Evolutionary conservation across 257 asterid genomes (phyloP), one percentile per base, ranked within the genome.

Genomic region (Fraxinus pennsylvanica): DNA sequence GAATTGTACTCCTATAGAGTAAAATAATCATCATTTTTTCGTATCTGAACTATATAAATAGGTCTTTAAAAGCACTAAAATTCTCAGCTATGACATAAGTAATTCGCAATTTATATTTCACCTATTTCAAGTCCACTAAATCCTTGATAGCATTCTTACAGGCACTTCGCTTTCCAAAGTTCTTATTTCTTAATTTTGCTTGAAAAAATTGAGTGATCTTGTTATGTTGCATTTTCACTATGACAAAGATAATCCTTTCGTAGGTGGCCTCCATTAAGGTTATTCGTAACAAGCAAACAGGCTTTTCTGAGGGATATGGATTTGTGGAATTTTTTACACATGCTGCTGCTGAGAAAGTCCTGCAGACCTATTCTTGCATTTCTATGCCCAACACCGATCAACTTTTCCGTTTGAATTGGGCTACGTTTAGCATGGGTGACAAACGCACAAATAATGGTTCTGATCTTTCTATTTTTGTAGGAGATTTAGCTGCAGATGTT

Each of bases 401-500:
- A 78, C 84, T 84, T 70, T 88, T 88, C 80, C 89, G 90, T 73
- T 82, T 86, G 82, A 88, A 88, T 79, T 88, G 91, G 91, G 91
- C 91, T 65, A 77, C 87, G 45, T 88, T 85, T 77, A 88, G 91
- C 87, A 84, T 83, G 81, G 89, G 91, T 25, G 91, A 88, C 72
- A 88, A 84, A 74, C 86, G 86, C 57, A 79, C 90, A 39, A 88
- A 83, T 80, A 88, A 80, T 10, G 86, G 88, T 74, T 85, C 91
- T 25, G 89, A 88, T 86, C 88, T 88, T 82, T 88, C 89, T 50
- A 84, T 88, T 21, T 87, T 87, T 80, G 89, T 87, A 32, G 89
- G 91, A 79, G 91, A 87, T 81, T 85, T 87, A 83, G 91, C 91
- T 83, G 85, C 87, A 57, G 91, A 85, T 87, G 91, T 87, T 75